A percentile compares a stretch with the other conserved stretches of the same genome.
These are phyloP conservation scores for Fusarium sp. DNA, from an alignment of 2,329 filamentous ascomycete genomes.

Conservation along the genomic window DNA sequence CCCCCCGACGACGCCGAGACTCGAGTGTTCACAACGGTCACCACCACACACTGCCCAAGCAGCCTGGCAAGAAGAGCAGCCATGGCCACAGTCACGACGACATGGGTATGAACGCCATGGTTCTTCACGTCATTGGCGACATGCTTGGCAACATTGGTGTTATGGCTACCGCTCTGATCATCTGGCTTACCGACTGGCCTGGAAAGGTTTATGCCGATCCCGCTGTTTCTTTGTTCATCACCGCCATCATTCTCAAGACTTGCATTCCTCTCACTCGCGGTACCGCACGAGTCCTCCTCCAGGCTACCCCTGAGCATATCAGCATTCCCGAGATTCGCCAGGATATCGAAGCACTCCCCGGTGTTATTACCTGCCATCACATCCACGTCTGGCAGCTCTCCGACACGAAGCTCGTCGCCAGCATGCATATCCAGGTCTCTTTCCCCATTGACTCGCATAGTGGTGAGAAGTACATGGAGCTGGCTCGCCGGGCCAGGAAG, in stretches of 20 bases:
- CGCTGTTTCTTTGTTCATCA: slow-evolving; percentile 92
- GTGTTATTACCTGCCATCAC: slow-evolving; percentile 92
- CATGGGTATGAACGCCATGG: slow-evolving; percentile 93
- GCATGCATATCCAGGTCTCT: slow-evolving; percentile 90
- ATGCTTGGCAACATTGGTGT: slow-evolving; percentile 89
- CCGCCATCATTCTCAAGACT: slow-evolving; percentile 79
- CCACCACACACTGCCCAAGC: slow-evolving; percentile 82
- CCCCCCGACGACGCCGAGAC: slow-evolving; percentile 54
- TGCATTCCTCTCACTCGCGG: slow-evolving; percentile 84
- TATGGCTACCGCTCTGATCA: slow-evolving; percentile 84
- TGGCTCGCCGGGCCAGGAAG: slow-evolving; percentile 83
- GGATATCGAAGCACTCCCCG: slow-evolving; percentile 87
- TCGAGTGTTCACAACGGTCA: slow-evolving; percentile 76
- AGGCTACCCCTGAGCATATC: slow-evolving; percentile 91
- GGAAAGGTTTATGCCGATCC: slow-evolving; percentile 93
- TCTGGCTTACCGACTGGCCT: slow-evolving; percentile 88
- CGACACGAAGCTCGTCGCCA: slow-evolving; percentile 93
- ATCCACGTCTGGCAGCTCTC: slow-evolving; percentile 98
- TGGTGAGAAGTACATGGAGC: slow-evolving; percentile 86
- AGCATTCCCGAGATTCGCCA: slow-evolving; percentile 90
- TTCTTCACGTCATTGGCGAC: slow-evolving; percentile 83
- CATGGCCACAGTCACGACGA: slow-evolving; percentile 86
- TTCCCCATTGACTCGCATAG: slow-evolving; percentile 89
- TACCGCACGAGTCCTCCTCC: slow-evolving; percentile 88
- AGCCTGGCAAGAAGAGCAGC: slow-evolving; percentile 68